phyloP scores from a whole-genome alignment of 139 green algal species.

The Coccomyxa sp. region DNA sequence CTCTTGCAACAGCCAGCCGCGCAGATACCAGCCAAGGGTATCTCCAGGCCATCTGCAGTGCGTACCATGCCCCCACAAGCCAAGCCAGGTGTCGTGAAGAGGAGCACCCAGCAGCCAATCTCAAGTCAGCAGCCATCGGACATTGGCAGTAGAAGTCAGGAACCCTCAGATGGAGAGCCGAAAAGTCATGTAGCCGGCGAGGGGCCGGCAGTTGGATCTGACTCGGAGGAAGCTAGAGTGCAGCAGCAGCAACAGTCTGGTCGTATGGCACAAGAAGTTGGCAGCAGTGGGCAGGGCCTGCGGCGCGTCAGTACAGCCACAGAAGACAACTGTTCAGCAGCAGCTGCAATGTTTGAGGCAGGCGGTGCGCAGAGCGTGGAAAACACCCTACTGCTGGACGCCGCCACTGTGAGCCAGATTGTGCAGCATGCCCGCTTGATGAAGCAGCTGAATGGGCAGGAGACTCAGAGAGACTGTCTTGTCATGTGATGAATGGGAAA shows the following conservation, averaged over 20 bases:
- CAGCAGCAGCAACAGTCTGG: not conserved
- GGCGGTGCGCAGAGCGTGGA: not conserved
- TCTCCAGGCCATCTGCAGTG: no score
- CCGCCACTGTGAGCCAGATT: not conserved
- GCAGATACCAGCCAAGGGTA: not conserved
- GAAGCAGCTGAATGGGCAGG: slow-evolving; percentile 6
- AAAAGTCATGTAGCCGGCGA: no score
- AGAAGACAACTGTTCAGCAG: not conserved
- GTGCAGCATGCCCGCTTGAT: slow-evolving; percentile 12
- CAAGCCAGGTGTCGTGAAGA: no score
- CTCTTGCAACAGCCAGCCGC: slow-evolving; percentile 25
- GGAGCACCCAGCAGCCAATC: no score
- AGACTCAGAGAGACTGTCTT: not conserved
- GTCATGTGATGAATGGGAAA: not conserved
- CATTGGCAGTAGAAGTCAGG: no score
- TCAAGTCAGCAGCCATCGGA: no score
- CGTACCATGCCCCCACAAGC: no score
- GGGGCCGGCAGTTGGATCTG: no score
- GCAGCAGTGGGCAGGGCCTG: no score
- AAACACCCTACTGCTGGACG: not conserved
- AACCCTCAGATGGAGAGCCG: no score
- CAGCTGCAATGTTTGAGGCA: not conserved
- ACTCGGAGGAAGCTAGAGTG: no score
- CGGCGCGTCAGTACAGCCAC: not conserved
- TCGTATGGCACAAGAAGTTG: not conserved